phyloP scores from a whole-genome alignment of 2,329 filamentous ascomycete species.

The Paraconiothyrium brasiliense region DNA sequence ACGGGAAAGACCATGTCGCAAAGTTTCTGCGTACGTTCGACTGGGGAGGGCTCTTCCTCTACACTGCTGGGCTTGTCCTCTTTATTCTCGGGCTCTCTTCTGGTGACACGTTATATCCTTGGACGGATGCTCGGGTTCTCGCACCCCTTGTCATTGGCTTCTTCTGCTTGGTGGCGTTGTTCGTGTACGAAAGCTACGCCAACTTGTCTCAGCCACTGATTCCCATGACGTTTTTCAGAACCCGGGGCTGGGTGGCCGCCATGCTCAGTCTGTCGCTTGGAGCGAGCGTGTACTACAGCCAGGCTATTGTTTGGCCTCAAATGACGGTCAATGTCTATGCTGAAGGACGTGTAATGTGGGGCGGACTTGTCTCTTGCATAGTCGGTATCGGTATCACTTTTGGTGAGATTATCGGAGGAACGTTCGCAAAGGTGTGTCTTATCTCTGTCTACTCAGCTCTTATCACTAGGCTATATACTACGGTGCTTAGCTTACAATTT shows the following conservation, averaged over 20 bases:
- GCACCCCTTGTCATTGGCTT: conserved; percentile 23
- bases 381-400: conserved; percentile 31
- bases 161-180: conserved; percentile 19
- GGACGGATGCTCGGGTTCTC: conserved; percentile 20
- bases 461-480: not conserved
- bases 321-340: conserved; percentile 22
- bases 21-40: conserved; percentile 49
- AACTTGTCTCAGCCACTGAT: conserved; percentile 44
- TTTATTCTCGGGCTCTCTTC: conserved; percentile 23
- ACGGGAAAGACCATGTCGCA: conserved; percentile 29
- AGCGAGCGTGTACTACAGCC: conserved; percentile 44
- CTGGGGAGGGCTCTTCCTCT: conserved; percentile 55
- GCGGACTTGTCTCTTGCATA: conserved; percentile 21
- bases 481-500: not conserved
- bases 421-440: conserved; percentile 26
- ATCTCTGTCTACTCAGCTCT: not conserved
- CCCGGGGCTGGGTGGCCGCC: conserved; percentile 35
- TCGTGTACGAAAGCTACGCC: conserved; percentile 21
- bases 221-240: conserved; percentile 49
- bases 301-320: conserved; percentile 44
- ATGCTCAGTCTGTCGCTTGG: conserved; percentile 38
- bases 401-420: conserved; percentile 36
- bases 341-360: conserved; percentile 19
- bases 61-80: conserved; percentile 53
- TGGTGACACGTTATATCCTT: conserved; percentile 22